Evolutionary conservation across 768 basidiomycete genomes (phyloP), one percentile per base, ranked within the genome.

Genomic region (Collybia nuda): DNA sequence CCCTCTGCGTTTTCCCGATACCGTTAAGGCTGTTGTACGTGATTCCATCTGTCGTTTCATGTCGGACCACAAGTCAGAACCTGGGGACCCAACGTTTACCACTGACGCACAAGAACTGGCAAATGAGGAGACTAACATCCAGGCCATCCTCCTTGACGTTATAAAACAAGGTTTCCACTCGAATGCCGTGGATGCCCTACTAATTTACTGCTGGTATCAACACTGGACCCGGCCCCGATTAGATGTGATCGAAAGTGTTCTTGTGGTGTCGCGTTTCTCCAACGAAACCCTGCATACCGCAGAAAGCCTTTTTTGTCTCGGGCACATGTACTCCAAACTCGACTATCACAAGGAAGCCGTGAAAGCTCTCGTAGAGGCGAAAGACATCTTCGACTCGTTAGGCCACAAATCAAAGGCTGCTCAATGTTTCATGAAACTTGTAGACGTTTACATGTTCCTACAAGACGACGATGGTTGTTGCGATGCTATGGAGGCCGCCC

Each of bases 131-230:
- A 36, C 28, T 3, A 61, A 61, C 37, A 41, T 60, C 6, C 54
- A 55, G 21, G 40, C 54, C 0, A 48, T 63, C 2, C 51, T 63
- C 24, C 51, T 62, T 44, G 45, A 48, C 23, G 53, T 52, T 0
- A 41, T 38, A 17, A 40, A 32, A n/a, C 12, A 21, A 26, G 24
- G 4, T 4, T 26, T 26, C 24, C 24, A 26, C 24, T 26, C 7
- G 24, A 4, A 26, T 26, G n/a, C 53, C 2, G 21, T 62, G 12
- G 50, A 60, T 32, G 59, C 53, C 18, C 50, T 60, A 21, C 24
- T 65, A 3, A 23, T 47, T 3, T 56, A 60, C 23, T 43, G 55
- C 29, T 23, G 50, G 26, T 55, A 61, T 42, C 63, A 64, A 38
- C 17, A 21, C 14, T 26, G 38, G 23, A 50, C 53, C 0, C 51